Base-by-base conservation (phyloP, 2,329 filamentous ascomycete genomes). In the Venturia effusa region DNA sequence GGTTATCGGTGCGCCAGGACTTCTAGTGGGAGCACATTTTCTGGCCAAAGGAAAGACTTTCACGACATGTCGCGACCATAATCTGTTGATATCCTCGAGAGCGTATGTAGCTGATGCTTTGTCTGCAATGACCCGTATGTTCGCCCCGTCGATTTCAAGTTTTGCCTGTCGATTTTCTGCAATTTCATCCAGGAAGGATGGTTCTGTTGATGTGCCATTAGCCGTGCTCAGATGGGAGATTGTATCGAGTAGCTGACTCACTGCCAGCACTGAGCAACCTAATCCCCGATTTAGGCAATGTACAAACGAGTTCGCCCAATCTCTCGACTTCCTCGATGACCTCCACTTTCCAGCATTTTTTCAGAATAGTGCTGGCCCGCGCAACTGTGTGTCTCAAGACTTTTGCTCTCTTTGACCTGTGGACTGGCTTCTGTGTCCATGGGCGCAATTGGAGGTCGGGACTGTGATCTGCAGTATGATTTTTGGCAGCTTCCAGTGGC, bases 121-220 rank as follows among this genome's bases (percentile, higher is more conserved):
- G 63, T 74, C 71, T 37, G 73, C 73, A 8, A 71, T 76, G 39
- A 76, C 74, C 24, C 74, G 72, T 13, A 76, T 61, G 22, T 71
- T 67, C 3, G 66, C 63, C 40, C 65, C 62, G 41, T 70, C 67
- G 19, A 72, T 65, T 43, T 76, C 70, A 11, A 74, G 61, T 39
- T 68, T 75, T 30, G 68, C 72, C 39, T 68, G 71, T 17, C 74
- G 68, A 27, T 62, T 59, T n/a, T 60, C 60, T 27, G 70, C 68
- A 24, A 76, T 71, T 8, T 66, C 66, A 51, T 74, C 70, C 10
- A 76, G 66, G 10, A 65, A 59, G 4, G 67, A 70, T 22, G 69
- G 66, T 40, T 51, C 61, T 63, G 59, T 1, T 32, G 39, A n/a
- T 32, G n/a, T n/a, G 37, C 13, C 30, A 22, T 63, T 48, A 63